phyloP scores from a whole-genome alignment of 2,329 filamentous ascomycete genomes.

The Botrytis tulipae region DNA sequence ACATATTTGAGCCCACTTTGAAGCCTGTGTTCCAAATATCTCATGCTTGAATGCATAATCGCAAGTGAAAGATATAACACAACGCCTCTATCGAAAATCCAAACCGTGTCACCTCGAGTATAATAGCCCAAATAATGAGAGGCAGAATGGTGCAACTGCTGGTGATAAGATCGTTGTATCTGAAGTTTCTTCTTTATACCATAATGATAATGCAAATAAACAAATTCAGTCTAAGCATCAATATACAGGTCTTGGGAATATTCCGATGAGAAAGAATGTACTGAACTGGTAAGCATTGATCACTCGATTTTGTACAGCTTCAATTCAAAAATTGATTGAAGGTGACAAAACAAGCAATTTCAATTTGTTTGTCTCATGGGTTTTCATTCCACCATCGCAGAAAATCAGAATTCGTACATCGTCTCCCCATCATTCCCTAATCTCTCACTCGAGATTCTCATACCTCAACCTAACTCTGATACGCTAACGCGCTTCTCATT shows the following conservation, averaged over 20 bases:
- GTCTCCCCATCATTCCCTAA: background rate
- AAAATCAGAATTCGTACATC: too few relatives aligned
- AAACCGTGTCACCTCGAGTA: background rate
- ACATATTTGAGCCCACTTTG: background rate
- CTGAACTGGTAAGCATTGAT: too few relatives aligned
- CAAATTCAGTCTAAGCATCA: background rate
- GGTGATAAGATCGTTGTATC: background rate
- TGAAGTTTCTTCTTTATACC: background rate
- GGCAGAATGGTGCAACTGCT: background rate
- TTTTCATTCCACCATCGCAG: background rate
- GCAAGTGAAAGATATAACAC: background rate
- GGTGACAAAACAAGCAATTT: background rate
- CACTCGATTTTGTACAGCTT: background rate
- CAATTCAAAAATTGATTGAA: background rate
- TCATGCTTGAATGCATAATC: background rate
- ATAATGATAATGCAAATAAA: background rate
- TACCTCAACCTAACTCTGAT: conserved; percentile 17
- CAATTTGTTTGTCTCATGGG: background rate
- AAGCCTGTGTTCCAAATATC: background rate
- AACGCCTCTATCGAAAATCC: background rate
- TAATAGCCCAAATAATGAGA: background rate
- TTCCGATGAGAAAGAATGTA: background rate
- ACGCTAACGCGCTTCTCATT: conserved; percentile 33
- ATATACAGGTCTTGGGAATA: background rate
- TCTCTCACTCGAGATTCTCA: too few relatives aligned